These are phyloP conservation scores for Globisporangium cederbergense DNA, from an alignment of 352 stramenopile genomes.

Conservation along the genomic window DNA sequence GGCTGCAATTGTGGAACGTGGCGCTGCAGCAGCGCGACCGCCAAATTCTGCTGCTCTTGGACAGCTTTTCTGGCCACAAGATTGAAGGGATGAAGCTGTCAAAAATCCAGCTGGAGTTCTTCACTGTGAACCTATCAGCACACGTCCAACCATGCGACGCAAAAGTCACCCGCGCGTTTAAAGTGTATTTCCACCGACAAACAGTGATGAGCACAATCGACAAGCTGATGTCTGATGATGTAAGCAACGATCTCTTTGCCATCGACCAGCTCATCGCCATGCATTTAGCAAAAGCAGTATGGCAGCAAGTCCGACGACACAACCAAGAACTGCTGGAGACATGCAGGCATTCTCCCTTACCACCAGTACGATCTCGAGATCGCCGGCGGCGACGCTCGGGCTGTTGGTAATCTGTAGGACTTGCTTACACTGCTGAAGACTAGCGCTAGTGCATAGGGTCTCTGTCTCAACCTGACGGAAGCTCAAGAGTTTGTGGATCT, in stretches of 20 bases:
- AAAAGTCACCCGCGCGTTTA: background rate
- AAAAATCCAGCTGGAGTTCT: conserved; percentile 2
- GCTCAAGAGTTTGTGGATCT: background rate
- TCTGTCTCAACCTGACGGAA: conserved; percentile 1
- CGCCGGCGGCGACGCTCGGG: background rate
- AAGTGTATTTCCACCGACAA: background rate
- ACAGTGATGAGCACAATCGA: conserved; percentile 2
- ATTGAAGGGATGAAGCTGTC: conserved; percentile 1
- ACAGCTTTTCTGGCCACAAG: conserved; percentile 2
- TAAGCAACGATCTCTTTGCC: conserved; percentile 3
- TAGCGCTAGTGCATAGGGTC: background rate
- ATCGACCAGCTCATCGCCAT: conserved; percentile 1
- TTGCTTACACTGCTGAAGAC: background rate
- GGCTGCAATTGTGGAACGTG: background rate
- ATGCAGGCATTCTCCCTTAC: conserved; percentile 5
- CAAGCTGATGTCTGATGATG: conserved; percentile 1
- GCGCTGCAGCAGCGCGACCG: background rate
- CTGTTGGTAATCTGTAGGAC: background rate
- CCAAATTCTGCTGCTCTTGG: background rate
- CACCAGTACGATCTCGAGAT: background rate
- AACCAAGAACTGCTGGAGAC: conserved; percentile 2
- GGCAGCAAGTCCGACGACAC: conserved; percentile 1
- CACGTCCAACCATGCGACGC: background rate
- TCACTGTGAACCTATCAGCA: background rate
- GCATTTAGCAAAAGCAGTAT: background rate